phyloP scores from a whole-genome alignment of 2,329 filamentous ascomycete species.

The Tympanopsis confertula region DNA sequence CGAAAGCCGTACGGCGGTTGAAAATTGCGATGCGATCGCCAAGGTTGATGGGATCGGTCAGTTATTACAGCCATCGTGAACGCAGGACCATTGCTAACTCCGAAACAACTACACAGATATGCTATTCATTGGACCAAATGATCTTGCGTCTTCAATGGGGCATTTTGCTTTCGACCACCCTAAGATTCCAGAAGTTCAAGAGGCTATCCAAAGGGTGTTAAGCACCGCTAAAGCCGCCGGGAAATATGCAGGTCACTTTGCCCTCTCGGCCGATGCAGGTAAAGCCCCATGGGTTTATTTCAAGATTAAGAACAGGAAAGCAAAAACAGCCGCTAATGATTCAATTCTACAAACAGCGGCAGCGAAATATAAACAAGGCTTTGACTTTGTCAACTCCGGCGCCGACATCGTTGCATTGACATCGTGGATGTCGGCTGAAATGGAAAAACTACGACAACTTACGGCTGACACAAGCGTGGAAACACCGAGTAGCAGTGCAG shows the following conservation, averaged over 20 bases:
- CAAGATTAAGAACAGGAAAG: not conserved
- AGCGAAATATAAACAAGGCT: conserved; percentile 13
- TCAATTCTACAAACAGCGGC: conserved; percentile 10
- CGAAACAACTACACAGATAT: conserved; percentile 4
- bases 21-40: conserved; percentile 8
- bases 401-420: conserved; percentile 22
- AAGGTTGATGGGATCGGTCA: conserved; percentile 6
- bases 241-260: conserved; percentile 20
- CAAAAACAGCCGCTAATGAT: conserved; percentile 3
- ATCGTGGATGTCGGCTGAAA: conserved; percentile 20
- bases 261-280: conserved; percentile 13
- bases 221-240: conserved; percentile 14
- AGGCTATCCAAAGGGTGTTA: conserved; percentile 12
- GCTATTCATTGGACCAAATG: conserved; percentile 12
- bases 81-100: not conserved
- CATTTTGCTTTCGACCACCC: conserved; percentile 18
- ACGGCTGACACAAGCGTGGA: too few relatives aligned
- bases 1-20: conserved; percentile 5
- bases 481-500: too few relatives aligned
- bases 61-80: not conserved
- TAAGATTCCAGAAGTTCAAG: conserved; percentile 15
- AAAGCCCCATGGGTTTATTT: not conserved
- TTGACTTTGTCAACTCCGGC: conserved; percentile 22
- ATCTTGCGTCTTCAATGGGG: conserved; percentile 13
- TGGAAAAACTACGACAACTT: conserved; percentile 13